Evolutionary conservation across 2,329 filamentous ascomycete species (phyloP).

Genomic region (Sarocladium strictum): DNA sequence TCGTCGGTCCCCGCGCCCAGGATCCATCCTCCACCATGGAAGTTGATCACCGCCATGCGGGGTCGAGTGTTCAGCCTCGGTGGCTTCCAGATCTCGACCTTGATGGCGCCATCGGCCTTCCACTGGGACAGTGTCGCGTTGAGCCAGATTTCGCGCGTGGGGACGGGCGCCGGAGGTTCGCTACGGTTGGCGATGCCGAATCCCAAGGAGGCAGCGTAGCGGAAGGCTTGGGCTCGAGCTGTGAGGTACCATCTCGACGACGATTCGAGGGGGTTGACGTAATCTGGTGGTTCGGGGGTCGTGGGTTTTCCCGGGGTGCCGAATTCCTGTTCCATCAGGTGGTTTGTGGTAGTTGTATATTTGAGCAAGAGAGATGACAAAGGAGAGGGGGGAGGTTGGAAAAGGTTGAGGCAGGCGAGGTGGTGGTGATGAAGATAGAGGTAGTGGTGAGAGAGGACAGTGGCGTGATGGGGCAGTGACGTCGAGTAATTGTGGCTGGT

Average conservation of each 20-base stretch:
- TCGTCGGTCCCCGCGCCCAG: slow-evolving; percentile 59
- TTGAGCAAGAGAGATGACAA: background rate
- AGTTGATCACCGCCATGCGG: slow-evolving; percentile 55
- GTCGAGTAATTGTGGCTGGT: background rate
- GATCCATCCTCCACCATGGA: slow-evolving; percentile 63
- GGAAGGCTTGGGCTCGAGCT: slow-evolving; percentile 36
- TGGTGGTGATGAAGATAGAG: background rate
- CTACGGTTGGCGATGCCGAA: slow-evolving; percentile 37
- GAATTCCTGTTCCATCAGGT: slow-evolving; percentile 20
- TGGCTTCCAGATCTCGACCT: slow-evolving; percentile 41
- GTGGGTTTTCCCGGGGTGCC: slow-evolving; percentile 23
- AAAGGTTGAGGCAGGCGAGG: background rate
- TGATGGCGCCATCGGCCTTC: slow-evolving; percentile 32
- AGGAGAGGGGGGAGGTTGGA: background rate
- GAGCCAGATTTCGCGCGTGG: slow-evolving; percentile 32
- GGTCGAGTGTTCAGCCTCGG: slow-evolving; percentile 25
- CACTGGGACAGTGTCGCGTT: slow-evolving; percentile 34
- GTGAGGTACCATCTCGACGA: slow-evolving; percentile 37
- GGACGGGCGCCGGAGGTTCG: slow-evolving; percentile 31
- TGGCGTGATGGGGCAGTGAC: background rate
- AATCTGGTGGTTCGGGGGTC: slow-evolving; percentile 28
- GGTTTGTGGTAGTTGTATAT: background rate
- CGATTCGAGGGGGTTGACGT: slow-evolving; percentile 37
- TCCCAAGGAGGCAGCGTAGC: slow-evolving; percentile 37
- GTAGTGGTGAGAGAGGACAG: background rate